phyloP scores from a whole-genome alignment of 2,329 filamentous ascomycete genomes.

The Xenoacremonium recifei region DNA sequence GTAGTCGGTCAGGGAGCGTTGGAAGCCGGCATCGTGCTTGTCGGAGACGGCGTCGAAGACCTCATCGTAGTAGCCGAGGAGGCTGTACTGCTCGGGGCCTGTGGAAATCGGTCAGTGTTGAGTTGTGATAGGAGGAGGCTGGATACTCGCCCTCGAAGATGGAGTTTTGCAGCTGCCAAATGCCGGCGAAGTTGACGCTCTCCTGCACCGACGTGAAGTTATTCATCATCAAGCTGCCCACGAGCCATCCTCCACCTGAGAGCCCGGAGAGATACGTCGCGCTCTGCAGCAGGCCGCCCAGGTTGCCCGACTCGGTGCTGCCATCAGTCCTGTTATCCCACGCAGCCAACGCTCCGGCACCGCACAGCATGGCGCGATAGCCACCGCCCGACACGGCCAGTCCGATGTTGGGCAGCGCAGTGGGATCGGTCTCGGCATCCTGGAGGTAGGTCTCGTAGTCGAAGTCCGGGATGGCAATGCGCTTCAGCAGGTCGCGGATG shows the following conservation, averaged over 20 bases:
- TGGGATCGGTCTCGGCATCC: constrained; percentile 28
- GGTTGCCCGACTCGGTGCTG: constrained; percentile 52
- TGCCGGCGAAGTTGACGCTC: constrained; percentile 31
- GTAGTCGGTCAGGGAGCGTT: constrained; percentile 78
- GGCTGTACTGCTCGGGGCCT: constrained; percentile 36
- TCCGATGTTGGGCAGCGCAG: constrained; percentile 57
- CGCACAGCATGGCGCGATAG: constrained; percentile 82
- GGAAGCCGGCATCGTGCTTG: constrained; percentile 41
- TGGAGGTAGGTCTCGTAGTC: constrained; percentile 71
- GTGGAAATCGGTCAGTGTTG: no score
- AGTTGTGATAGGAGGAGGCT: no score
- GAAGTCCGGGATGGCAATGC: constrained; percentile 74
- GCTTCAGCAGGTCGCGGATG: constrained; percentile 71
- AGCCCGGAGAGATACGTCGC: constrained; percentile 79
- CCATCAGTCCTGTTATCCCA: constrained; percentile 70
- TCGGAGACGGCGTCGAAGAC: constrained; percentile 33
- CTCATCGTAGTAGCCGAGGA: constrained; percentile 38
- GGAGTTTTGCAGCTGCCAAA: constrained; percentile 42
- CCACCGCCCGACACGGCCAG: constrained; percentile 82
- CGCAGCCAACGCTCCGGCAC: constrained; percentile 75
- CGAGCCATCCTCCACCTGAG: constrained; percentile 80
- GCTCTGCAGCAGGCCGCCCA: constrained; percentile 79
- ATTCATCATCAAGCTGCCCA: constrained; percentile 80
- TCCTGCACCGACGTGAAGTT: constrained; percentile 68
- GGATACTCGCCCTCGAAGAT: constrained; percentile 34